Base-by-base conservation (phyloP, 2,329 filamentous ascomycete species). In the Pyricularia sp. region DNA sequence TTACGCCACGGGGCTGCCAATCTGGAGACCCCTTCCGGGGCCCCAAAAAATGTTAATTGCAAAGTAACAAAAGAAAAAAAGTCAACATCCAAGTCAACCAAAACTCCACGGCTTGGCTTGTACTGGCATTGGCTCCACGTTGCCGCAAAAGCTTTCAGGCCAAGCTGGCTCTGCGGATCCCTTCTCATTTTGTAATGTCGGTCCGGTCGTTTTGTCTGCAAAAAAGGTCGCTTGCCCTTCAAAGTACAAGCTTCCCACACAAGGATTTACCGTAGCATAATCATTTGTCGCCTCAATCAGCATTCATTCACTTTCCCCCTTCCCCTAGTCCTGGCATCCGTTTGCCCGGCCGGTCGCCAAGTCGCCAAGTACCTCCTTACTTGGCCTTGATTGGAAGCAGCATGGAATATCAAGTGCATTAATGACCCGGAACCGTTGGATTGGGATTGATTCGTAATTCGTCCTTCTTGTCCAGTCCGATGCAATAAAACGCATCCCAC, bases 331-430 rank as follows among this genome's bases (percentile, higher is more conserved):
- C 7, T 26, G 23, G 9, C 58, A 61, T 61, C 58, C 58, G n/a
- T 61, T 61, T 61, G 58, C 58, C 58, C 58, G 58, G 58, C 58
- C 58, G 58, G 58, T 61, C 58, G 58, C 58, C 58, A 61, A 61
- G 58, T 23, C 58, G 58, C 58, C 58, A 61, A 61, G 58, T 61
- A 26, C 9, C n/a, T 61, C 23, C n/a, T 26, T 58, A 58, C 20
- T n/a, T 59, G 36, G 36, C 36, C 17, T 4, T 42, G 5, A 42
- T 42, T 50, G 6, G 36, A 42, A 20, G 20, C 42, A 50, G 5
- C 17, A 50, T 7, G 17, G 42, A 10, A n/a, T n/a, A 61, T 4
- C 3, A 26, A n/a, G 12, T 26, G 23, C 12, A 23, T 9, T 4
- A 26, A 14, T 26, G n/a, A 6, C 4, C n/a, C 58, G 58, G 58